Percentiles rank a stretch among this genome's conserved stretches.
These are phyloP conservation scores for Spironucleus salmonicida DNA, from an alignment of 208 protist species.

Conservation along the genomic window DNA sequence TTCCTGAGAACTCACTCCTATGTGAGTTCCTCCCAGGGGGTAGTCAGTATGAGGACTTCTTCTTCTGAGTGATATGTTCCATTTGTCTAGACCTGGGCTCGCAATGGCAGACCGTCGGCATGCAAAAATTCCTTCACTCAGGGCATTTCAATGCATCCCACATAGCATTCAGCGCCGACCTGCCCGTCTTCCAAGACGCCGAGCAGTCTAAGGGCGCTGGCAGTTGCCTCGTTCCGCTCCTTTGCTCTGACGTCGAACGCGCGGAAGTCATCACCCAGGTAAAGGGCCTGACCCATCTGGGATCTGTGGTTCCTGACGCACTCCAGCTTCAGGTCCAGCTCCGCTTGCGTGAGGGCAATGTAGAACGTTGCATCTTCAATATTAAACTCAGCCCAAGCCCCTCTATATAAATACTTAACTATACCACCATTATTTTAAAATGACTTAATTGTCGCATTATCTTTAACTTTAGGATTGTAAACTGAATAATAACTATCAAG, in stretches of 20 bases:
- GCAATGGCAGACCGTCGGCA: too few relatives aligned
- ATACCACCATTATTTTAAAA: too few relatives aligned
- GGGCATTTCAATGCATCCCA: too few relatives aligned
- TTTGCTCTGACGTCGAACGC: slow-evolving; percentile 54
- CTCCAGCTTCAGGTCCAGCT: slow-evolving; percentile 46
- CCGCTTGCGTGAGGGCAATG: slow-evolving; percentile 44
- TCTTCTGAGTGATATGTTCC: too few relatives aligned
- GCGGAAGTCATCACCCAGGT: slow-evolving; percentile 48
- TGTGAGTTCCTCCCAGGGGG: slow-evolving; percentile 14
- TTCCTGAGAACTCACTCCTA: not conserved
- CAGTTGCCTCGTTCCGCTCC: slow-evolving; percentile 43
- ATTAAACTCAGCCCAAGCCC: slow-evolving; percentile 54
- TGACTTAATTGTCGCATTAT: too few relatives aligned
- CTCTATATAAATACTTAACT: too few relatives aligned
- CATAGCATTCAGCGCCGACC: too few relatives aligned
- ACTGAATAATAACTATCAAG: not conserved
- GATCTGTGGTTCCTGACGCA: slow-evolving; percentile 54
- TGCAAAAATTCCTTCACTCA: too few relatives aligned
- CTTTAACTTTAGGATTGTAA: too few relatives aligned
- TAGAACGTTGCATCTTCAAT: slow-evolving; percentile 44
- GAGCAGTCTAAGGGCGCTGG: slow-evolving; percentile 8
- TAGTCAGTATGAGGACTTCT: slow-evolving; percentile 17
- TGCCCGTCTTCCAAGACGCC: too few relatives aligned
- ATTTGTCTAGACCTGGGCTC: too few relatives aligned
- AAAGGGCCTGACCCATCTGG: slow-evolving; percentile 54